Evolutionary conservation across 2,329 filamentous ascomycete genomes (phyloP), one percentile per base, ranked within the genome.

Genomic region (Hypoxylon sp.): DNA sequence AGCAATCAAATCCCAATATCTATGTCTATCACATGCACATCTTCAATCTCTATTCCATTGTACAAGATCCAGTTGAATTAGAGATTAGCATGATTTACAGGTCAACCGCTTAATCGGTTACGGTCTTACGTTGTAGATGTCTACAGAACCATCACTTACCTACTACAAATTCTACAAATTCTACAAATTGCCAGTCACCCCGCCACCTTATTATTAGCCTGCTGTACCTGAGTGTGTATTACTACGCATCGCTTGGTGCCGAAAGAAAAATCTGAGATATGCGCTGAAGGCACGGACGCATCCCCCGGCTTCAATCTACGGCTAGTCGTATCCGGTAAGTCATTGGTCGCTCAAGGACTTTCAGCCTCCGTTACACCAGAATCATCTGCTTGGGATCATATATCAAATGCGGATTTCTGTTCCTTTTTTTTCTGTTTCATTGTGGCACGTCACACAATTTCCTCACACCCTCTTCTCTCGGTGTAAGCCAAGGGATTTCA

Each of bases 321-420:
- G 24, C n/a, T 48, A 48, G 33, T 42, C 59, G 31, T 60, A 55
- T 67, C 13, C 50, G 42, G 55, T 33, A 63, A 66, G 53, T 51
- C 31, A 60, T 66, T 57, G 48, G 67, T 57, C 22, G 52, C 46
- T 64, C 47, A 62, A 66, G 65, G 50, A 59, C 66, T 66, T 69
- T 69, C 63, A 69, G 68, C 71, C 66, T 69, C 60, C 61, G 61
- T 64, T 67, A 55, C 63, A 60, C 58, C 37, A 55, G 39, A 63
- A 63, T 39, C 51, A 31, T 55, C 47, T 33, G 55, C 44, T 50
- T 44, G 47, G 13, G 13, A 63, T 63, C 24, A 51, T 46, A 24
- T 52, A 39, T 59, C 29, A 66, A 50, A 44, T 52, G 31, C 31
- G 66, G 33, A 57, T 29, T 13, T 42, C 19, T 57, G 42, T 69